A percentile compares a stretch with the other conserved stretches of the same genome.
Conservation (phyloP, 2,329 filamentous ascomycete genomes). For the Clonostachys chloroleuca region DNA sequence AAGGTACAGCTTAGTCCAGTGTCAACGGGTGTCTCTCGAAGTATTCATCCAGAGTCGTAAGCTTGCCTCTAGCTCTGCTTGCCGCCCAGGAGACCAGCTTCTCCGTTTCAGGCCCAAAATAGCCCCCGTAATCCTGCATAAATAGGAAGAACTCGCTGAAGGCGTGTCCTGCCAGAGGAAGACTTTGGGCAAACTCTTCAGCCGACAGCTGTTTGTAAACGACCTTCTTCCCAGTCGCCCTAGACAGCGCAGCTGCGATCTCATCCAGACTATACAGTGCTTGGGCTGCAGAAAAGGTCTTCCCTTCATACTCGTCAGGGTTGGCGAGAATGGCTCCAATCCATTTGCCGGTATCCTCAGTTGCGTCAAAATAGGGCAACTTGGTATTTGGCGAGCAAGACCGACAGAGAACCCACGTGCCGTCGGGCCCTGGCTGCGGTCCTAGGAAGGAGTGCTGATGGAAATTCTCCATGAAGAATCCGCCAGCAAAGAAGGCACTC, state of each 20-base stretch:
- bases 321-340: not conserved
- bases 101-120: not conserved
- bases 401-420: no score
- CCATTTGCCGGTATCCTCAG: not conserved
- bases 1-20: no score
- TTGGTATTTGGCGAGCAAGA: no score
- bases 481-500: constrained; percentile 32
- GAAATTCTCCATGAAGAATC: constrained; percentile 35
- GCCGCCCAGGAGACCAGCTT: not conserved
- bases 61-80: not conserved
- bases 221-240: not conserved
- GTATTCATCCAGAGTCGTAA: not conserved
- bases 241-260: not conserved
- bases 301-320: not conserved
- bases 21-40: not conserved
- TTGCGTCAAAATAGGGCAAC: not conserved
- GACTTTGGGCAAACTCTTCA: not conserved
- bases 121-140: not conserved
- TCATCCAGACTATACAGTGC: not conserved
- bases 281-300: not conserved
- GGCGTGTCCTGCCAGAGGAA: not conserved
- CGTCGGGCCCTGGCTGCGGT: no score
- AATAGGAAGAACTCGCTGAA: not conserved
- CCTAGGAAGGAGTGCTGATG: no score
- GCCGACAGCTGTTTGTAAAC: not conserved